These are phyloP conservation scores for Neurospora sp. DNA, from an alignment of 495 filamentous ascomycete species.

Conservation along the genomic window DNA sequence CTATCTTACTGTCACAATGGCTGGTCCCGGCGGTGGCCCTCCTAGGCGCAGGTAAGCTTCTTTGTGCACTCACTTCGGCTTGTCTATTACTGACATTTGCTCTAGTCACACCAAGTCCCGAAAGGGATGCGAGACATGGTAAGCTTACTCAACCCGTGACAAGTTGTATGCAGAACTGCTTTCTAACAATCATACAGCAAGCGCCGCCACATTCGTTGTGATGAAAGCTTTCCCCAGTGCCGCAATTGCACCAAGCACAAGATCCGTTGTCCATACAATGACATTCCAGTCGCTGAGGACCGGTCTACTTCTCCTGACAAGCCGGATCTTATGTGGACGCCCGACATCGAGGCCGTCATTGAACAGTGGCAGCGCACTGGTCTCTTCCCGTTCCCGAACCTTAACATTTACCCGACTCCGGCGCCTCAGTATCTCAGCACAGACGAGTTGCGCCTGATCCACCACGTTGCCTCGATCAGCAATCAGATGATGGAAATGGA, in stretches of 20 bases:
- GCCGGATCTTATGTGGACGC: slow-evolving; percentile 72
- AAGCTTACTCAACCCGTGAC: slow-evolving; percentile 9
- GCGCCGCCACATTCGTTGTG: slow-evolving; percentile 91
- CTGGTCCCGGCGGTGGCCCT: slow-evolving; percentile 63
- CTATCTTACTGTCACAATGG: slow-evolving; percentile 40
- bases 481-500: slow-evolving; percentile 68
- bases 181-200: slow-evolving; percentile 43
- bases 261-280: slow-evolving; percentile 95
- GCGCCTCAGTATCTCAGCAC: slow-evolving; percentile 55
- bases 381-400: slow-evolving; percentile 74
- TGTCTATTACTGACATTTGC: not conserved
- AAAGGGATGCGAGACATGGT: slow-evolving; percentile 91
- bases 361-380: slow-evolving; percentile 78
- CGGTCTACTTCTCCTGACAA: slow-evolving; percentile 55
- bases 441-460: slow-evolving; percentile 76
- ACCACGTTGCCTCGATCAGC: slow-evolving; percentile 81
- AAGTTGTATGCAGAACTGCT: not conserved
- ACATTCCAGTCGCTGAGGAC: slow-evolving; percentile 57
- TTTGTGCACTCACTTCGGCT: not conserved
- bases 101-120: slow-evolving; percentile 92
- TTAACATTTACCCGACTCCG: slow-evolving; percentile 60
- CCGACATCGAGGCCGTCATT: slow-evolving; percentile 69
- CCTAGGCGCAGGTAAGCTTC: slow-evolving; percentile 49
- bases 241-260: slow-evolving; percentile 98
- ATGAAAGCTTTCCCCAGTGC: slow-evolving; percentile 96